Base-by-base conservation (phyloP, 202 grass and related monocot species). In the Alloteropsis angusta region DNA sequence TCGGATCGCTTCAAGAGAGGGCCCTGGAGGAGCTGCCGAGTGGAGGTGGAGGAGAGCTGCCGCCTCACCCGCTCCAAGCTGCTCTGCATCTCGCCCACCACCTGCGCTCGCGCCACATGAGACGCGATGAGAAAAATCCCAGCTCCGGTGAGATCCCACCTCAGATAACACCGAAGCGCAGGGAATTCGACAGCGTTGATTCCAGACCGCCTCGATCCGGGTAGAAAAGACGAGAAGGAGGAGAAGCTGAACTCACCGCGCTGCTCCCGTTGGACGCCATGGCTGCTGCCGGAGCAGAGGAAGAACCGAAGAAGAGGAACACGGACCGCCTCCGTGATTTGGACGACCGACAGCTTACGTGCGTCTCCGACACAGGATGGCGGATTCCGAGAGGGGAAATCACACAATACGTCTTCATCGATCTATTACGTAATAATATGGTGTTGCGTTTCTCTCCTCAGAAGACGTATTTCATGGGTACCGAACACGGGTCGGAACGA, bases 1-100 rank as follows among this genome's bases (percentile, higher is more conserved):
- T 98, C 95, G 25, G 95, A 98, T 80, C 95, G 92, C 84, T 98
- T 98, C 54, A 98, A 43, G 68, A 95, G 92, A 19, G 95, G 95
- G 26, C 95, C 96, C 76, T 98, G 90, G 17, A 98, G 96, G 69
- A 95, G 88, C 54, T 89, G 89, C 8, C 89, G 87, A 50, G 84
- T 93, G 34, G 89, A 89, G 39, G 85, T 87, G 30, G 92, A 93
- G 2, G 92, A 80, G 36, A 98, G 96, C 81, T 98, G 92, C 68
- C 71, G 81, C 87, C 89, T 90, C 28, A 98, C 93, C 85, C 87
- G 78, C 56, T 95, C 89, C 86, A 98, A 95, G 87, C 92, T 98
- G 73, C 79, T 91, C 86, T 91, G 89, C 72, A 93, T 89, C 76
- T 88, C 82, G 22, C 80, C 89, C 23, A 88, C 85, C 60, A 75